Percentiles rank a stretch among this genome's conserved stretches.
phyloP scores from a whole-genome alignment of 345 rosid species.

The Populus simonii region DNA sequence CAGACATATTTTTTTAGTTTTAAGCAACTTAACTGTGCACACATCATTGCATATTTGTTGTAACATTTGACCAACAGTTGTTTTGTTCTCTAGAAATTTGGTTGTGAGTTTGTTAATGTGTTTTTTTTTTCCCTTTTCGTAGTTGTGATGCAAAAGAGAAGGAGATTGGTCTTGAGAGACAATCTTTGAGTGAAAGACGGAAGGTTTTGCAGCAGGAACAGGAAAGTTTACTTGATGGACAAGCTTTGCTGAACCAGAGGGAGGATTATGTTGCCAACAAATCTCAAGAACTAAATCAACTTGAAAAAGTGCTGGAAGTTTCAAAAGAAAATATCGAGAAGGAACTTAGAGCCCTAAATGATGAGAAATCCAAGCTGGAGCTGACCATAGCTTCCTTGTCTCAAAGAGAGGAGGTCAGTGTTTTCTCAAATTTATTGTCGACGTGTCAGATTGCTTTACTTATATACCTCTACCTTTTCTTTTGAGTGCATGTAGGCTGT shows the following conservation, averaged over 20 bases:
- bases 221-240: constrained; percentile 69
- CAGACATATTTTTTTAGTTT: neutral
- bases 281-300: constrained; percentile 60
- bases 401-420: constrained; percentile 76
- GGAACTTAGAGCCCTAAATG: constrained; percentile 50
- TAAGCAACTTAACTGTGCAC: neutral
- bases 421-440: neutral
- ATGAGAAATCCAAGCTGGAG: constrained; percentile 58
- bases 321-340: constrained; percentile 50
- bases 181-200: constrained; percentile 66
- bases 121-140: constrained; percentile 19
- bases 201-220: constrained; percentile 75
- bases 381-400: constrained; percentile 43
- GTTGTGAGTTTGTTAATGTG: neutral
- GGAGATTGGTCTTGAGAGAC: constrained; percentile 60
- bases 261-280: constrained; percentile 69
- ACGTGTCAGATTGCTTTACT: neutral
- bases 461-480: constrained; percentile 9
- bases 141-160: constrained; percentile 87
- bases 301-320: constrained; percentile 57
- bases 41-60: neutral
- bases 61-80: neutral
- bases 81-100: neutral
- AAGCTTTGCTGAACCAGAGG: constrained; percentile 71
- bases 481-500: constrained; percentile 43